phyloP scores from a whole-genome alignment of 2,329 filamentous ascomycete genomes.

The Zelopaecilomyces penicillatus region DNA sequence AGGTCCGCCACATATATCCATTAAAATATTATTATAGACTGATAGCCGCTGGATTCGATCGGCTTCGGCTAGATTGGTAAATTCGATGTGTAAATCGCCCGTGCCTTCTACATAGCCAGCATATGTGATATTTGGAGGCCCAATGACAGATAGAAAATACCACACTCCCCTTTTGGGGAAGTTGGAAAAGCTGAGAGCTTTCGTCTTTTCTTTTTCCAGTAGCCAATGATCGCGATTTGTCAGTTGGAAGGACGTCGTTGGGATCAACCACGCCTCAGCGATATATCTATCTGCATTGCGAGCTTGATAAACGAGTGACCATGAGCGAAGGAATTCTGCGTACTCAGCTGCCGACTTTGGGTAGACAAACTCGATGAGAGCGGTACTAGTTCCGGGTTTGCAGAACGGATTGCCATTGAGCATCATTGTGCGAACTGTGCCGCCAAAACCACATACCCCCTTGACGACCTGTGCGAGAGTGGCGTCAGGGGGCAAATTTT shows the following conservation, averaged over 20 bases:
- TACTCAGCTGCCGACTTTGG: neutral
- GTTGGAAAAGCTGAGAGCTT: conserved; percentile 9
- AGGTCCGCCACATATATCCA: too few species aligned
- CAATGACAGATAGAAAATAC: conserved; percentile 12
- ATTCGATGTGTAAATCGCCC: conserved; percentile 12
- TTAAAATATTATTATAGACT: too few species aligned
- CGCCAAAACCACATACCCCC: conserved; percentile 11
- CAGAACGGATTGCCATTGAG: conserved; percentile 2
- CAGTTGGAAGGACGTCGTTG: conserved; percentile 8
- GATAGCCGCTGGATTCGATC: neutral
- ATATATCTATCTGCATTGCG: neutral
- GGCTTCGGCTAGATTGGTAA: conserved; percentile 11
- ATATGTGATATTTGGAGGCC: conserved; percentile 4
- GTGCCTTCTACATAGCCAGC: neutral
- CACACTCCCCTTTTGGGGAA: conserved; percentile 16
- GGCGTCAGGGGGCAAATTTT: conserved; percentile 16
- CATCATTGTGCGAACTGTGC: conserved; percentile 7
- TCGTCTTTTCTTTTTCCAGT: neutral
- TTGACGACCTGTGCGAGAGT: conserved; percentile 32
- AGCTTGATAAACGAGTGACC: neutral
- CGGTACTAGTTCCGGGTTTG: neutral
- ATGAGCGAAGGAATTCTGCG: neutral
- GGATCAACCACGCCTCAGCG: conserved; percentile 6
- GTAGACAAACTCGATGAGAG: conserved; percentile 15
- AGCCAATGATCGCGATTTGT: neutral